Evolutionary conservation across 2,329 filamentous ascomycete species (phyloP).

Genomic region (Penicillium italicum): DNA sequence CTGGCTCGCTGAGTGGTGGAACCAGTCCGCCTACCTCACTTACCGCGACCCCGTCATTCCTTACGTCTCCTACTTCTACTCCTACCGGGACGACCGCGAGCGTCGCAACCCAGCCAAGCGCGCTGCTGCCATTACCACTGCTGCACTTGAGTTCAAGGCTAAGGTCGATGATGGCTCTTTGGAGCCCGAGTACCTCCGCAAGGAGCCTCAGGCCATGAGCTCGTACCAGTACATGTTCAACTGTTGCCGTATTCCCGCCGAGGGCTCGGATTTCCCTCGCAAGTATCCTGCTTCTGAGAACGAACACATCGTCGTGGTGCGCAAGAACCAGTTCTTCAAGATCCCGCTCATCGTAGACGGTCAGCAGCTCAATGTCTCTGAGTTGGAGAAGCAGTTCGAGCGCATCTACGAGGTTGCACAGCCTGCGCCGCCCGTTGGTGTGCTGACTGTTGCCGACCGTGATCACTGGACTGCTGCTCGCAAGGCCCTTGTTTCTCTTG

Average conservation of each 20-base stretch:
- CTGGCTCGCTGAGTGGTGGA: constrained; percentile 99
- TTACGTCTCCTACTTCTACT: constrained; percentile 99
- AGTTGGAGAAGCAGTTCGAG: constrained; percentile 86
- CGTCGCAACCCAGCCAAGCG: constrained; percentile 86
- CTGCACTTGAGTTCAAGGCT: constrained; percentile 88
- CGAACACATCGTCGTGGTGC: constrained; percentile 82
- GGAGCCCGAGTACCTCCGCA: constrained; percentile 99
- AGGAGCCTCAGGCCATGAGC: constrained; percentile 95
- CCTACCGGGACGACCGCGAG: constrained; percentile 86
- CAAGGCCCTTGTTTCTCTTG: constrained; percentile 69
- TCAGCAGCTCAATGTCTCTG: constrained; percentile 78
- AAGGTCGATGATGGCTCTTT: constrained; percentile 77
- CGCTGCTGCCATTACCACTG: constrained; percentile 82
- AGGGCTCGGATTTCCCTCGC: constrained; percentile 74
- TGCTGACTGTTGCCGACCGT: constrained; percentile 86
- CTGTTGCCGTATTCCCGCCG: constrained; percentile 76
- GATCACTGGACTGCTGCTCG: constrained; percentile 89
- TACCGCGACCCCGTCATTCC: constrained; percentile 96
- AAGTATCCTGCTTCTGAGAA: constrained; percentile 74
- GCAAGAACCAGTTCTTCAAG: constrained; percentile 98
- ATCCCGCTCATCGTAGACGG: constrained; percentile 76
- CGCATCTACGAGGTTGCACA: constrained; percentile 76
- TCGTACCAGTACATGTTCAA: constrained; percentile 99
- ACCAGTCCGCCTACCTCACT: constrained; percentile 82
- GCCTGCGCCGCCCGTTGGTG: constrained; percentile 69